Evolutionary conservation across 1,284 basidiomycete genomes (phyloP), one percentile per base, ranked within the genome.

Genomic region (Erythrobasidium hasegawianum): DNA sequence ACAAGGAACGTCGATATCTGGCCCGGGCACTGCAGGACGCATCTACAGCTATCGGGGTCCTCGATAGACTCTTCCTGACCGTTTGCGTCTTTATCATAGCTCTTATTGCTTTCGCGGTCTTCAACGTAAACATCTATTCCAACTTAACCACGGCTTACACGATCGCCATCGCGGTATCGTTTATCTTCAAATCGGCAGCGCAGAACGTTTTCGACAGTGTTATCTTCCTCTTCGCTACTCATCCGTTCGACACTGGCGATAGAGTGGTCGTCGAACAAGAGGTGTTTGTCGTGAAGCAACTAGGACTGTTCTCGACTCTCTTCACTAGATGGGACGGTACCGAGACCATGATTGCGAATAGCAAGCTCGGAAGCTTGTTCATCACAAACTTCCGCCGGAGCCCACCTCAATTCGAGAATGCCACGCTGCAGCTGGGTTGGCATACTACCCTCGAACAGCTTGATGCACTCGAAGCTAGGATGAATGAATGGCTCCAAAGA

Each of bases 141-240:
- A 67, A 68, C 13, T 54, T 71, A 11, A 71, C 70, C 8, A 69
- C 70, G 13, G 62, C 67, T 4, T 71, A 69, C 55, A 71, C 70
- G 2, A 59, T 71, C 54, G 68, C 64, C 2, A 67, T 71, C 20
- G 70, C 70, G 20, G 64, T 62, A 2, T 68, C 70, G 13, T 71
- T 71, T 33, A 69, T 71, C 24, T 71, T 71, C 50, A 71, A 71
- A 57, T 62, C 58, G 18, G 69, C 70, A 1, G 70, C 70, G 11
- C 68, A 66, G 13, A 71, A 69, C 52, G 68, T 71, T 14, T 71
- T 71, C 57, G 70, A 71, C 57, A 59, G 64, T n/a, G 69, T 71
- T 50, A 69, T 71, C 47, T 67, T 71, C 64, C 50, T 71, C 13
- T 71, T 71, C 40, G 68, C 68, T 38, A 69, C 70, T 11, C 70